phyloP scores from a whole-genome alignment of 2,329 filamentous ascomycete species.

The Fusarium coicis region DNA sequence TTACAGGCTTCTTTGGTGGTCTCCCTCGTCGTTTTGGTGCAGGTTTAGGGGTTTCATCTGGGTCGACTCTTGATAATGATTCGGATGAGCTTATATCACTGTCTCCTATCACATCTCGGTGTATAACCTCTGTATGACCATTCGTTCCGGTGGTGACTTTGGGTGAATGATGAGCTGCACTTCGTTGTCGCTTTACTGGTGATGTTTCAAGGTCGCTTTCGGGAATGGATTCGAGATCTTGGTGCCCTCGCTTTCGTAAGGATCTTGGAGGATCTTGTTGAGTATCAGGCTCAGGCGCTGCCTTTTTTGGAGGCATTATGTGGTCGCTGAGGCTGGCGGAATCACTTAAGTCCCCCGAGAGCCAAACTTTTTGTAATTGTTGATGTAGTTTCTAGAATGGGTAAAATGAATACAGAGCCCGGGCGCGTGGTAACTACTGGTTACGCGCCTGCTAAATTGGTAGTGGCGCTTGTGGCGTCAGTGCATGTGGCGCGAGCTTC shows the following conservation, averaged over 20 bases:
- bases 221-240: conserved; percentile 43
- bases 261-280: conserved; percentile 24
- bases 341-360: background rate
- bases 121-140: conserved; percentile 39
- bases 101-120: background rate
- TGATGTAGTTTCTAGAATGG: conserved; percentile 7
- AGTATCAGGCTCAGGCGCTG: conserved; percentile 18
- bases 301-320: conserved; percentile 38
- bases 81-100: conserved; percentile 17
- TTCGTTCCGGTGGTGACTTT: conserved; percentile 12
- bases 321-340: background rate
- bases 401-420: conserved; percentile 12
- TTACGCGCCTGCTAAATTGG: conserved; percentile 44
- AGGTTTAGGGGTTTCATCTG: conserved; percentile 44
- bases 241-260: conserved; percentile 41
- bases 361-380: background rate
- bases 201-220: conserved; percentile 45
- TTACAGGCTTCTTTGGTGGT: conserved; percentile 47
- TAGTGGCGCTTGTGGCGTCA: conserved; percentile 41
- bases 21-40: conserved; percentile 52
- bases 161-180: conserved; percentile 25
- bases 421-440: conserved; percentile 35
- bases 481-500: conserved; percentile 40
- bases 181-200: conserved; percentile 49
- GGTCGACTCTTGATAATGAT: conserved; percentile 31